A percentile compares a stretch with the other conserved stretches of the same genome.
phyloP scores from a whole-genome alignment of 2,329 filamentous ascomycete genomes.

The Lasiodiplodia hormozganensis region DNA sequence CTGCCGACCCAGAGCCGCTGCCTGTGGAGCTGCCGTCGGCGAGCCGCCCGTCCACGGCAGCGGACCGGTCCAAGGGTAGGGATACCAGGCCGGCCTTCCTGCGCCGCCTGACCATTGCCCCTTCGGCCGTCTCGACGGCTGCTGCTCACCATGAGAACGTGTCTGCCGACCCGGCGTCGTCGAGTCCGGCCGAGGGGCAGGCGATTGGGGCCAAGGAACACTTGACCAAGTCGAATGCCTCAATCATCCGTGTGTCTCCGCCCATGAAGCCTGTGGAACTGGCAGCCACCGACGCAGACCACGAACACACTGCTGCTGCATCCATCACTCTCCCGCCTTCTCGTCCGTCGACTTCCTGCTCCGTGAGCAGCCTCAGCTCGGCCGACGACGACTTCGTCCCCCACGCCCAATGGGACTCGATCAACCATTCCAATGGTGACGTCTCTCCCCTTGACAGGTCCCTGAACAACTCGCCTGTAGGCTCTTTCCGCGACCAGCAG shows the following conservation, averaged over 20 bases:
- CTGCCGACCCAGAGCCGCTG: background rate
- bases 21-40: background rate
- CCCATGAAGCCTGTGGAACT: background rate
- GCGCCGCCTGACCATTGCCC: constrained; percentile 12
- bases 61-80: background rate
- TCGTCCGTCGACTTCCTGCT: constrained; percentile 9
- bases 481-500: constrained; percentile 5
- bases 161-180: constrained; percentile 1
- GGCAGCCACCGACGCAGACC: background rate
- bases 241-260: constrained; percentile 14
- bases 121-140: constrained; percentile 13
- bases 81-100: constrained; percentile 26
- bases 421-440: constrained; percentile 9
- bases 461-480: background rate
- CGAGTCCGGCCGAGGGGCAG: background rate
- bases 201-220: constrained; percentile 19
- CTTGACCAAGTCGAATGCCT: constrained; percentile 13
- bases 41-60: background rate
- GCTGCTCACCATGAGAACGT: constrained; percentile 21
- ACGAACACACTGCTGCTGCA: background rate
- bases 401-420: constrained; percentile 12
- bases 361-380: constrained; percentile 16
- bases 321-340: constrained; percentile 11
- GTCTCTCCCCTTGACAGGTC: constrained; percentile 17
- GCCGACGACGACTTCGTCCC: constrained; percentile 2